phyloP scores from a whole-genome alignment of 805 yeast genomes.

The Metschnikowia continentalis region DNA sequence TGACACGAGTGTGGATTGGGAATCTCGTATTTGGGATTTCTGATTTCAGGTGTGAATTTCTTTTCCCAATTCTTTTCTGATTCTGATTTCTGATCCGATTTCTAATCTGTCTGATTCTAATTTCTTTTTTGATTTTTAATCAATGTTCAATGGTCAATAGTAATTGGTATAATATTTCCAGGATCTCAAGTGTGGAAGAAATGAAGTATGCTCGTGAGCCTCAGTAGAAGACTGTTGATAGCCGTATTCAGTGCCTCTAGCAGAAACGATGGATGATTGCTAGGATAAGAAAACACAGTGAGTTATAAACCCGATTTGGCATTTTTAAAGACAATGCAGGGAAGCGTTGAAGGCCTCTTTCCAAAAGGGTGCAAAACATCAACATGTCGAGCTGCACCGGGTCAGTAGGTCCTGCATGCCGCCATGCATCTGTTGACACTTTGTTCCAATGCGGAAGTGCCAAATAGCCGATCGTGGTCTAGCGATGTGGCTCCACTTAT shows the following conservation, averaged over 20 bases:
- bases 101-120: no score
- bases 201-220: background rate
- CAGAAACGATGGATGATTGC: conserved; percentile 1
- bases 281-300: background rate
- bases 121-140: no score
- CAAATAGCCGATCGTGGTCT: background rate
- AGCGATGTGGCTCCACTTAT: background rate
- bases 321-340: conserved; percentile 3
- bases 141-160: no score
- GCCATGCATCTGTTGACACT: background rate
- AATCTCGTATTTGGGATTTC: no score
- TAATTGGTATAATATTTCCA: background rate
- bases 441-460: background rate
- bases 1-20: no score
- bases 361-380: background rate
- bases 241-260: background rate
- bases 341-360: background rate
- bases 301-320: conserved; percentile 1
- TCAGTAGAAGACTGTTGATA: background rate
- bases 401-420: background rate
- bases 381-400: background rate
- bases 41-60: no score
- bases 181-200: background rate
- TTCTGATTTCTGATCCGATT: no score
- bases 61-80: no score